Conservation (phyloP, 805 yeast species). For the Tanozyma kutaoensis region DNA sequence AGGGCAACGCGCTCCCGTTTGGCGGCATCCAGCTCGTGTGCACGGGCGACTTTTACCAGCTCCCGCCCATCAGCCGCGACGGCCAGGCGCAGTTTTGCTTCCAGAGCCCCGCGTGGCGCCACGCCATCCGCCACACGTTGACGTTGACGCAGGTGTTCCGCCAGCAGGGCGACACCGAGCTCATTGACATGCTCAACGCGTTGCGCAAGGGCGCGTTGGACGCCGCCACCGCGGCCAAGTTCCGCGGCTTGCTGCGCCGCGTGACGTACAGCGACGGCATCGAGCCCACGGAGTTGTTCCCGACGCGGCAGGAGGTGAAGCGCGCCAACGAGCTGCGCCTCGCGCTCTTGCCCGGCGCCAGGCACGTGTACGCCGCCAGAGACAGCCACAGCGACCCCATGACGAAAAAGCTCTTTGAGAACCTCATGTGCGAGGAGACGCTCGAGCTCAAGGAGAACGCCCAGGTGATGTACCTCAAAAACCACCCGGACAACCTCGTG, state of each 20-base stretch:
- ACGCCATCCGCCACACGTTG: slow-evolving; percentile 41
- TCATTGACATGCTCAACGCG: slow-evolving; percentile 64
- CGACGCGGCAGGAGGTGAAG: slow-evolving; percentile 64
- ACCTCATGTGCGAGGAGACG: slow-evolving; percentile 57
- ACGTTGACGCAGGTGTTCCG: slow-evolving; percentile 56
- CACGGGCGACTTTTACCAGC: slow-evolving; percentile 74
- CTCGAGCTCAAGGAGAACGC: slow-evolving; percentile 58
- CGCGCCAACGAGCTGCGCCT: slow-evolving; percentile 44
- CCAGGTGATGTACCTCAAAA: slow-evolving; percentile 75
- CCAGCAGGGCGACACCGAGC: slow-evolving; percentile 60
- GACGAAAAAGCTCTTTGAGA: slow-evolving; percentile 30
- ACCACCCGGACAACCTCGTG: slow-evolving; percentile 46
- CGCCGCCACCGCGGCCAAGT: slow-evolving; percentile 32
- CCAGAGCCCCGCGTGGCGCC: slow-evolving; percentile 50
- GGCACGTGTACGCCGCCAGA: slow-evolving; percentile 29
- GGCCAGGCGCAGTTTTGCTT: slow-evolving; percentile 40
- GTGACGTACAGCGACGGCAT: slow-evolving; percentile 42
- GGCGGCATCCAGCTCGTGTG: slow-evolving; percentile 71
- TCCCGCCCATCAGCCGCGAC: slow-evolving; percentile 53
- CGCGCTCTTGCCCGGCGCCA: slow-evolving; percentile 27
- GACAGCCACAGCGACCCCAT: slow-evolving; percentile 36
- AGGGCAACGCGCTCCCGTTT: slow-evolving; percentile 39
- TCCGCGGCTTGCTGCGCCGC: slow-evolving; percentile 37
- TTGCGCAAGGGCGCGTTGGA: slow-evolving; percentile 53
- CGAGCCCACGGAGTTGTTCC: slow-evolving; percentile 61